These are phyloP conservation scores for Backusella psychrophila DNA, from an alignment of 192 early-diverging fungal genomes.

Conservation along the genomic window DNA sequence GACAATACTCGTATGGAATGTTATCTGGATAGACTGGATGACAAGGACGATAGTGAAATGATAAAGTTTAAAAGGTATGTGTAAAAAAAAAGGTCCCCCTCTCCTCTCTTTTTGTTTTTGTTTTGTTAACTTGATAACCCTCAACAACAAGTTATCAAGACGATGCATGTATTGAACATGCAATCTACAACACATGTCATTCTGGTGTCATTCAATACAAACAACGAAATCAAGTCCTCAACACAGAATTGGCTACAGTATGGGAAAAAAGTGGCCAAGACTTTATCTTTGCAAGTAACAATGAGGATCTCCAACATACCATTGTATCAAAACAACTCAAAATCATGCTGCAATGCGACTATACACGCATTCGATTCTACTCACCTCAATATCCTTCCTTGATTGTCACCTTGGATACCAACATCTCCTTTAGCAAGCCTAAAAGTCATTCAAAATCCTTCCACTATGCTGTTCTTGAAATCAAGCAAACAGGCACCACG, in stretches of 20 bases:
- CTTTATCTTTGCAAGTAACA: not conserved
- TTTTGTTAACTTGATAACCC: not conserved
- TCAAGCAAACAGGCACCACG: constrained; percentile 70
- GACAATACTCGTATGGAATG: constrained; percentile 84
- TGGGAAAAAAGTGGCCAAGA: not conserved
- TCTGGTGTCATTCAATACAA: constrained; percentile 49
- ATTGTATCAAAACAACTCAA: not conserved
- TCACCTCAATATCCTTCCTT: constrained; percentile 69
- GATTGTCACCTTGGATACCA: constrained; percentile 77
- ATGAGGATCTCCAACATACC: not conserved
- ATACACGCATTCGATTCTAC: constrained; percentile 87
- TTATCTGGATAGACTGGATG: constrained; percentile 77
- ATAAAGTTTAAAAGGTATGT: constrained; percentile 81
- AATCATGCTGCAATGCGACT: constrained; percentile 67
- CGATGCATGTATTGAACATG: constrained; percentile 67
- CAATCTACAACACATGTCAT: constrained; percentile 74
- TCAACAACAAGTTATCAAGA: constrained; percentile 38
- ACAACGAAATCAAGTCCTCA: constrained; percentile 34
- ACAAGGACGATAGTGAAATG: constrained; percentile 76
- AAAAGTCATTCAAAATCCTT: constrained; percentile 58
- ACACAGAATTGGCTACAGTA: not conserved
- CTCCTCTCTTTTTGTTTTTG: too few relatives aligned
- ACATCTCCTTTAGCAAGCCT: constrained; percentile 74
- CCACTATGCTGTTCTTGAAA: constrained; percentile 68
- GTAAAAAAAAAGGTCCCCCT: not conserved